Percentiles rank a stretch among this genome's conserved stretches.
These are phyloP conservation scores for Penicillium coprophilum DNA, from an alignment of 495 filamentous ascomycete species.

Conservation along the genomic window DNA sequence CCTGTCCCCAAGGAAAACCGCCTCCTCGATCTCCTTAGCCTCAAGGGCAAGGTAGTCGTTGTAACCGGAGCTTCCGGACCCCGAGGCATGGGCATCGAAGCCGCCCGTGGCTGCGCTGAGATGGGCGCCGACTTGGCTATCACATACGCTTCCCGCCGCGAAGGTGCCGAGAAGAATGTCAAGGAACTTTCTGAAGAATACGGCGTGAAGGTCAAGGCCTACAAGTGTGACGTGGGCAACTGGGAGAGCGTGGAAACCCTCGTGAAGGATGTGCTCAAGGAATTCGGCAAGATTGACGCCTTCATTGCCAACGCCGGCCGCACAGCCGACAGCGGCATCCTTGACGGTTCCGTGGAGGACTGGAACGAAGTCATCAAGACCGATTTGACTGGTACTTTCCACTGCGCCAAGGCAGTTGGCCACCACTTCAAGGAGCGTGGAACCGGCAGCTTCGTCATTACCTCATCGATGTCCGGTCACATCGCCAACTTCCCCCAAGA, in stretches of 20 bases:
- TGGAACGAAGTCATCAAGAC: constrained; percentile 69
- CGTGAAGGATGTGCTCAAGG: constrained; percentile 54
- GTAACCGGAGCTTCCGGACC: constrained; percentile 70
- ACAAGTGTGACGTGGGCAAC: constrained; percentile 57
- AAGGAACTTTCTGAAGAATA: constrained; percentile 57
- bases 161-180: constrained; percentile 65
- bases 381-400: constrained; percentile 63
- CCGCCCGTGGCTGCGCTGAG: constrained; percentile 69
- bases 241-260: constrained; percentile 52
- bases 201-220: constrained; percentile 66
- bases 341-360: constrained; percentile 62
- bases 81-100: constrained; percentile 71
- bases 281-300: constrained; percentile 65
- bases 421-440: constrained; percentile 62
- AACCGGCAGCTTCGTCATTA: constrained; percentile 62
- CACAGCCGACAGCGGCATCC: constrained; percentile 60
- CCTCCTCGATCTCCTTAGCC: constrained; percentile 64
- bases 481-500: constrained; percentile 78
- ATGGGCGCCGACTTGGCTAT: constrained; percentile 69
- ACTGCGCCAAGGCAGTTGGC: constrained; percentile 68
- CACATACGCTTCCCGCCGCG: constrained; percentile 61
- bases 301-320: constrained; percentile 70
- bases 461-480: constrained; percentile 67
- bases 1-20: constrained; percentile 55
- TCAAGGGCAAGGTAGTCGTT: constrained; percentile 72